These are phyloP conservation scores for Starmerella bacillaris DNA, from an alignment of 805 yeast genomes.

Conservation along the genomic window DNA sequence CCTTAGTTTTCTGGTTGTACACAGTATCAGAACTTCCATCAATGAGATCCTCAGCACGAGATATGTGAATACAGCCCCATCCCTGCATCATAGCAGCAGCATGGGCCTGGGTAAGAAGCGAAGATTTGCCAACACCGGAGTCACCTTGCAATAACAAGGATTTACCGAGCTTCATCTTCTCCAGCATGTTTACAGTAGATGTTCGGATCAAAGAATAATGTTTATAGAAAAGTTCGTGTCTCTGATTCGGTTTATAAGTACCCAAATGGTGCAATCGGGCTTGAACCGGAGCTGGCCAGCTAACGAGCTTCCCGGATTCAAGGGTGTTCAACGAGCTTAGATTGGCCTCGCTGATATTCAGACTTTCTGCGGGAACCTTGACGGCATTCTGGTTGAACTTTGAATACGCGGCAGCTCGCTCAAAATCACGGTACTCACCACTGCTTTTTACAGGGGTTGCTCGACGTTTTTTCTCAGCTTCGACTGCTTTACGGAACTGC, in stretches of 20 bases:
- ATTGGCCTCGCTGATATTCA: slow-evolving; percentile 3
- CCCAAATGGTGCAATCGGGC: slow-evolving; percentile 13
- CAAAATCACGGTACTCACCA: slow-evolving; percentile 17
- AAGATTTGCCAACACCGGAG: slow-evolving; percentile 64
- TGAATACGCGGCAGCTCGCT: slow-evolving; percentile 16
- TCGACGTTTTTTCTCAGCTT: background rate
- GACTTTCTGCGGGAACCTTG: slow-evolving; percentile 7
- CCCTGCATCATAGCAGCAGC: slow-evolving; percentile 31
- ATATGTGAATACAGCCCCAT: slow-evolving; percentile 40
- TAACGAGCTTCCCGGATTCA: slow-evolving; percentile 6
- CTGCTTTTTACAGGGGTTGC: slow-evolving; percentile 13
- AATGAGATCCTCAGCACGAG: slow-evolving; percentile 41
- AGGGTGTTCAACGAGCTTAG: slow-evolving; percentile 1
- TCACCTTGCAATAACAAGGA: slow-evolving; percentile 12
- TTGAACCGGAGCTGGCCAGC: slow-evolving; percentile 13
- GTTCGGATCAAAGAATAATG: slow-evolving; percentile 11
- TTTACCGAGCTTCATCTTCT: slow-evolving; percentile 4
- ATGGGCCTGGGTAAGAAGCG: slow-evolving; percentile 50
- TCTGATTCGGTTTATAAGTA: slow-evolving; percentile 15
- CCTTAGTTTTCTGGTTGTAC: slow-evolving; percentile 30
- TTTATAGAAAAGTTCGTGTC: slow-evolving; percentile 14
- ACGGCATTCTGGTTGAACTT: slow-evolving; percentile 10
- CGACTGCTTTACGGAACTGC: too few species aligned
- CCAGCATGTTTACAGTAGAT: slow-evolving; percentile 4
- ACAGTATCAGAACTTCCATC: slow-evolving; percentile 60